Base-by-base conservation (phyloP, 495 filamentous ascomycete genomes). In the Sabuloglossum arenarium region DNA sequence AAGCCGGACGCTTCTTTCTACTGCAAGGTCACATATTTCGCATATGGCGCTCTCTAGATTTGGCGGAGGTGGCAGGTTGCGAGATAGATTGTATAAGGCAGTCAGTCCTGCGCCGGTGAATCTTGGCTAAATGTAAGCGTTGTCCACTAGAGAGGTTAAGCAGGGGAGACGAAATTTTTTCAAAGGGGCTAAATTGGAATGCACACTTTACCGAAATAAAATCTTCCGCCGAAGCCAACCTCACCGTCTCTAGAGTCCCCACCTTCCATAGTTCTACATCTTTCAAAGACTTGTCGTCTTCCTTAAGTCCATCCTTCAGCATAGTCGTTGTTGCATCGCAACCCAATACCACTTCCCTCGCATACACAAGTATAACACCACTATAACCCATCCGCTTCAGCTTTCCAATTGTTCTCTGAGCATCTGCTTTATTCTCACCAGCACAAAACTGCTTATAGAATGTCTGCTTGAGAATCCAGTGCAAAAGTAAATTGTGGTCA, bases 381-480 rank as follows among this genome's bases (percentile, higher is more conserved):
- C 71, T 75, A 61, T 81, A 88, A 9, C 86, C 86, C 19, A 88
- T 70, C 32, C 68, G 62, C 60, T 81, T 81, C 51, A 86, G 73
- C 3, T 70, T 66, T 24, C 71, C 63, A 43, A 85, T 74, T 0
- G 80, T 85, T 29, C 58, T 61, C 6, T 65, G 61, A 27, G 90
- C 81, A 64, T 88, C 82, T 0, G 59, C 55, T 0, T 72, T 66
- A 47, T 77, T 82, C 63, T 82, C 79, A 21, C 86, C 86, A 1
- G 84, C 83, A 64, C 86, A 93, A 65, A 90, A 93, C 62, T 93
- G 85, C 55, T 77, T 76, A 65, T 93, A 93, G 63, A 93, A 86
- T 0, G 84, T 90, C 56, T 79, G 74, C 58, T 85, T 82, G 30
- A 93, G 71, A 32, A 85, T 64, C 58, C 68, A 68, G 11, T 62